Evolutionary conservation across 352 stramenopile species (phyloP).

Genomic region (Pythium aquatile): DNA sequence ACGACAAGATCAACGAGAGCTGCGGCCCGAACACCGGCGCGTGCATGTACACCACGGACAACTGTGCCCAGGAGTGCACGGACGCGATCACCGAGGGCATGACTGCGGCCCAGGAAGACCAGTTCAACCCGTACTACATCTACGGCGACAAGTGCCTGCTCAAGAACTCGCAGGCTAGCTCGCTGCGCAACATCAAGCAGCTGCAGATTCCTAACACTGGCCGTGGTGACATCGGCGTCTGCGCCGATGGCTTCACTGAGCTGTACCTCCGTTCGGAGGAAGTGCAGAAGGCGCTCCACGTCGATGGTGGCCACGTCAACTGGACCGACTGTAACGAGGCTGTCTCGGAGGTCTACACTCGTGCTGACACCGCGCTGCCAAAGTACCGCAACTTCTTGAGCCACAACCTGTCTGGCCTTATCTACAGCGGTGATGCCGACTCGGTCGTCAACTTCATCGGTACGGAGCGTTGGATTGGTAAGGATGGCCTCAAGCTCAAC

Average conservation of each 20-base stretch:
- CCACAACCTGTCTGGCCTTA: slow-evolving; percentile 49
- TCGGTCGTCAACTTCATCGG: slow-evolving; percentile 84
- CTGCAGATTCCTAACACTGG: slow-evolving; percentile 25
- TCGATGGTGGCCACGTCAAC: slow-evolving; percentile 34
- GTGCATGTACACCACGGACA: slow-evolving; percentile 53
- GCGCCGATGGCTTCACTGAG: slow-evolving; percentile 66
- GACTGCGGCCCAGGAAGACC: slow-evolving; percentile 36
- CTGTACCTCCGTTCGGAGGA: slow-evolving; percentile 53
- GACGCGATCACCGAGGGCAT: slow-evolving; percentile 52
- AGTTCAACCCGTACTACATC: slow-evolving; percentile 78
- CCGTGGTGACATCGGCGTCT: slow-evolving; percentile 61
- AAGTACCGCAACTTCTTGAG: slow-evolving; percentile 72
- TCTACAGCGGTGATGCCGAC: slow-evolving; percentile 80
- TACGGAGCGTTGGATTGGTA: slow-evolving; percentile 87
- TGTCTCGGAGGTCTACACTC: slow-evolving; percentile 50
- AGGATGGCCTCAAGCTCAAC: slow-evolving; percentile 63
- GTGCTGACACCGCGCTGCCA: slow-evolving; percentile 52
- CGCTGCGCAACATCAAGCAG: slow-evolving; percentile 41
- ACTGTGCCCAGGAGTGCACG: slow-evolving; percentile 46
- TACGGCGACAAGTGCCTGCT: slow-evolving; percentile 81
- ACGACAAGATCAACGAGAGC: slow-evolving; percentile 52
- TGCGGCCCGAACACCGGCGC: slow-evolving; percentile 57
- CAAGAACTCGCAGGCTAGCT: slow-evolving; percentile 49
- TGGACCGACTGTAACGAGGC: slow-evolving; percentile 72
- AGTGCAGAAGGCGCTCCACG: slow-evolving; percentile 68